phyloP scores from a whole-genome alignment of 306 rosid species.

The Gleditsia sinensis region DNA sequence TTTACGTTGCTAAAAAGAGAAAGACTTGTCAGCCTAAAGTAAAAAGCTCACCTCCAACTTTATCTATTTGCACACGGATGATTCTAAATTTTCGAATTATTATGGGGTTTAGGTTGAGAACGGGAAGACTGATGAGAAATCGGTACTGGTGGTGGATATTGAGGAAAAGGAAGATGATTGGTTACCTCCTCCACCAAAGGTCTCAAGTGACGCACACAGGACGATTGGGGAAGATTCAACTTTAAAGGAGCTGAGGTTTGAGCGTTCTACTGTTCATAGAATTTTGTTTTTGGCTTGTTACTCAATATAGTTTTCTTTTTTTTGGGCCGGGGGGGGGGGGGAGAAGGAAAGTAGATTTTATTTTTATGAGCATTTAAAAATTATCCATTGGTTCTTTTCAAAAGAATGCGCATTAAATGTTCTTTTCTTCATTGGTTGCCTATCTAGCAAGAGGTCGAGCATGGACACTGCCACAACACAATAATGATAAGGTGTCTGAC shows the following conservation, averaged over 20 bases:
- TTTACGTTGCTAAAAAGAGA: conserved; percentile 40
- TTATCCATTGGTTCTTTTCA: too few relatives aligned
- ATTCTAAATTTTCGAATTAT: conserved; percentile 16
- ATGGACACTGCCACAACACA: too few relatives aligned
- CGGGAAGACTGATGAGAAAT: conserved; percentile 31
- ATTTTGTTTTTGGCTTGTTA: too few relatives aligned
- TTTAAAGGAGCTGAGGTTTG: conserved; percentile 72
- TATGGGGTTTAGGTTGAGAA: conserved; percentile 47
- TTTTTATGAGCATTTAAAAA: background rate
- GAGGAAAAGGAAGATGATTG: conserved; percentile 81
- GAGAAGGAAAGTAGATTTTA: background rate
- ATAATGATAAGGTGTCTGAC: too few relatives aligned
- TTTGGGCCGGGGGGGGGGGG: too few relatives aligned
- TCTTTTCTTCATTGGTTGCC: background rate
- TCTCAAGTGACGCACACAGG: conserved; percentile 26
- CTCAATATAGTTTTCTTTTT: background rate
- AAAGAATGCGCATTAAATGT: background rate
- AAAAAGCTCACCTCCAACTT: background rate
- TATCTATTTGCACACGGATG: background rate
- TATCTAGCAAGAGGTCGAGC: background rate
- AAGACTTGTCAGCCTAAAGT: conserved; percentile 41
- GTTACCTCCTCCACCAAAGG: conserved; percentile 90
- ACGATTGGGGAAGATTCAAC: conserved; percentile 61
- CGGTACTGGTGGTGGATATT: conserved; percentile 40
- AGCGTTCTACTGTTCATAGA: background rate